Conservation (phyloP, 768 basidiomycete species). For the Cystobasidium onofrii region DNA sequence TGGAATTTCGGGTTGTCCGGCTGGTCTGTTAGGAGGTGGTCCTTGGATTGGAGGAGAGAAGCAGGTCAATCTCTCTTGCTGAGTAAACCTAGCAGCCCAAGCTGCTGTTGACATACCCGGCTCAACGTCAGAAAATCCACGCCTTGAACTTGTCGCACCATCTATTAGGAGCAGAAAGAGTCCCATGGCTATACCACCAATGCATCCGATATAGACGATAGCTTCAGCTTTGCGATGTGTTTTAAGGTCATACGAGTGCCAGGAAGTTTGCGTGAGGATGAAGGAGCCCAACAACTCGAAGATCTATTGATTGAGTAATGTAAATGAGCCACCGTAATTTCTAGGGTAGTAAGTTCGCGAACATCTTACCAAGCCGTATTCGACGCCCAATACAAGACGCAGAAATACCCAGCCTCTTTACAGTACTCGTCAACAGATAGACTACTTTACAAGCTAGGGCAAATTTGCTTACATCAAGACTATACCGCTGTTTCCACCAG, state of each 20-base stretch:
- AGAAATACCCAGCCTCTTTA: not conserved
- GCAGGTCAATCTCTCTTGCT: not conserved
- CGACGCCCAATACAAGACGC: conserved; percentile 4
- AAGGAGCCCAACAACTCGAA: conserved; percentile 23
- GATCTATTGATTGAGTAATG: not conserved
- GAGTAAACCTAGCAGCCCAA: not conserved
- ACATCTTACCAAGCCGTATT: conserved; percentile 22
- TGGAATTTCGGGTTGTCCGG: not conserved
- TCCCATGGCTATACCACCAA: conserved; percentile 15
- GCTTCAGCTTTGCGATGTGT: conserved; percentile 13
- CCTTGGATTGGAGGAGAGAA: not conserved
- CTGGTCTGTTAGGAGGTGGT: not conserved
- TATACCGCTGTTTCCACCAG: not conserved
- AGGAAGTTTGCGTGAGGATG: conserved; percentile 10
- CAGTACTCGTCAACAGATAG: not conserved
- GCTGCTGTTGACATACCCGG: conserved; percentile 6
- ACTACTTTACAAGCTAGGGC: too few species aligned
- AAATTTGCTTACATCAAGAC: not conserved
- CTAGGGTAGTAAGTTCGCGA: not conserved
- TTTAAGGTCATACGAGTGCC: not conserved
- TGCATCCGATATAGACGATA: conserved; percentile 1
- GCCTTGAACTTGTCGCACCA: not conserved
- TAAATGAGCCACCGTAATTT: too few species aligned
- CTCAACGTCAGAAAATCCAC: conserved; percentile 4
- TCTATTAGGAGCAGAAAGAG: conserved; percentile 19